Conservation (phyloP, 345 rosid species). For the Eucalyptus sp. region DNA sequence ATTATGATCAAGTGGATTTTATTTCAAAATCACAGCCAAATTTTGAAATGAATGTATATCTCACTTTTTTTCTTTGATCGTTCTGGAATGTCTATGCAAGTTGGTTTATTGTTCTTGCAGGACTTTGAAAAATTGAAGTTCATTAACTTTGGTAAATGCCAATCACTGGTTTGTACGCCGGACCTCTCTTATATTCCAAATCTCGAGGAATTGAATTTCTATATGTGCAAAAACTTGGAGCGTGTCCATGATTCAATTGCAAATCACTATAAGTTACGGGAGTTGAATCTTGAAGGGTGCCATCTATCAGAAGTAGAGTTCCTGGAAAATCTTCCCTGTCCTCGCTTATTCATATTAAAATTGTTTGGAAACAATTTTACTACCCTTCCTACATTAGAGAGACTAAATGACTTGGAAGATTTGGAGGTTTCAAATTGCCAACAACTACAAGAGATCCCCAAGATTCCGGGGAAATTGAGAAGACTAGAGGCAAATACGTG, state of each 20-base stretch:
- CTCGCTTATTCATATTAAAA: rapidly evolving
- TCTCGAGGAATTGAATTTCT: not conserved
- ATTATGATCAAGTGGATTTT: not conserved
- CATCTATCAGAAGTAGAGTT: not conserved
- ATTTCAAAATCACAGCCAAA: not conserved
- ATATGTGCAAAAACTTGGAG: not conserved
- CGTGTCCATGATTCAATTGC: not conserved
- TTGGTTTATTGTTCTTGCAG: not conserved
- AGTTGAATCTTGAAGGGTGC: not conserved
- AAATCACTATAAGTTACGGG: rapidly evolving
- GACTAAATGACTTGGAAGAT: rapidly evolving
- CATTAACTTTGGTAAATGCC: not conserved
- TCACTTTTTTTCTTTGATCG: not conserved
- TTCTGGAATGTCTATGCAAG: not conserved
- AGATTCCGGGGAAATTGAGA: not conserved
- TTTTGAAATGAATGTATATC: not conserved
- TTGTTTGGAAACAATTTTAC: not conserved
- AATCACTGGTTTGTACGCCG: not conserved
- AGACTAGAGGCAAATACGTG: not conserved
- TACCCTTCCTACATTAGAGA: not conserved
- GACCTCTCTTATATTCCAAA: not conserved
- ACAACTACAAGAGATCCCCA: not conserved
- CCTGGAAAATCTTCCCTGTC: not conserved
- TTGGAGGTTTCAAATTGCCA: not conserved
- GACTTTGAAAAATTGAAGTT: not conserved